Conservation (phyloP, 2,329 filamentous ascomycete species). For the Nemania bipapillata region DNA sequence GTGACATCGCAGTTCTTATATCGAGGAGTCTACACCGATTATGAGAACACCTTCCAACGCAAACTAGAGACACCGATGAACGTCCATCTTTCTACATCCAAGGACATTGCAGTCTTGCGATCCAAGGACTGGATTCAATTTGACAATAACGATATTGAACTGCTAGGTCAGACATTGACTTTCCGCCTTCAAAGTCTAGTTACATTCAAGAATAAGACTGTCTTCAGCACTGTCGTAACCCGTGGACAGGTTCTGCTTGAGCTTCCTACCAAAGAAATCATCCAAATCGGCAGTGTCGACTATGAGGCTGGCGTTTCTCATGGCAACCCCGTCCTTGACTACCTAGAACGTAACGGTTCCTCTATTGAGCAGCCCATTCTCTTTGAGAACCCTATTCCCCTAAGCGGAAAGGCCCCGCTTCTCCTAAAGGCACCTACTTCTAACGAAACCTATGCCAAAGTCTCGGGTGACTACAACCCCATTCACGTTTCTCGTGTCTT, state of each 20-base stretch:
- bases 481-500: conserved; percentile 98
- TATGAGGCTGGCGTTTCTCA: conserved; percentile 92
- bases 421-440: conserved; percentile 90
- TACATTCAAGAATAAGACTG: conserved; percentile 91
- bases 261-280: conserved; percentile 94
- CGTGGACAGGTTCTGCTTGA: conserved; percentile 92
- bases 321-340: conserved; percentile 96
- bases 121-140: conserved; percentile 98
- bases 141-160: conserved; percentile 80
- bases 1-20: conserved; percentile 99
- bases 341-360: conserved; percentile 88
- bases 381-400: conserved; percentile 96
- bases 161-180: conserved; percentile 90
- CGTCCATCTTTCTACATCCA: conserved; percentile 83
- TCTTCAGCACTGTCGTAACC: conserved; percentile 92
- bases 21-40: conserved; percentile 90
- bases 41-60: conserved; percentile 97
- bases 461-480: conserved; percentile 98
- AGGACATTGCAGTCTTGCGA: conserved; percentile 91
- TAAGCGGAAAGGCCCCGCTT: conserved; percentile 90
- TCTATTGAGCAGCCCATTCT: conserved; percentile 95
- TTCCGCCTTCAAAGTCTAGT: conserved; percentile 95
- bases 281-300: conserved; percentile 96
- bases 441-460: conserved; percentile 97
- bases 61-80: conserved; percentile 97